phyloP scores from a whole-genome alignment of 1,284 basidiomycete species.

The Wolfiporia cocos region DNA sequence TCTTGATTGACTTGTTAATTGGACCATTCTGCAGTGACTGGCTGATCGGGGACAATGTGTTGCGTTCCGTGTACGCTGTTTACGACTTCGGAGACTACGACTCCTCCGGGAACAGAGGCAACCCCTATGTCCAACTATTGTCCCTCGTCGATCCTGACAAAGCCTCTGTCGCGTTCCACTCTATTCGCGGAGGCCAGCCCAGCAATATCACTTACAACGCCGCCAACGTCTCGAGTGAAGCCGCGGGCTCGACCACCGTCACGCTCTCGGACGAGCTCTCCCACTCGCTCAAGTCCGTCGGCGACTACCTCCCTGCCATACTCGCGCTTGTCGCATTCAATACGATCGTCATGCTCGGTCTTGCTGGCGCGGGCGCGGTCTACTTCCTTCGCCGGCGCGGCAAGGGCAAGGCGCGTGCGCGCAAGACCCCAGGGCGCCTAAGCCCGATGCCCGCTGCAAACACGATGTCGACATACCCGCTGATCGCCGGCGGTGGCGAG shows the following conservation, averaged over 20 bases:
- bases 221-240: slow-evolving; percentile 33
- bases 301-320: slow-evolving; percentile 60
- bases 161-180: slow-evolving; percentile 66
- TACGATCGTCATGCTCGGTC: slow-evolving; percentile 55
- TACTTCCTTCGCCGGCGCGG: slow-evolving; percentile 40
- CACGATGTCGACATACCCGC: slow-evolving; percentile 18
- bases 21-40: slow-evolving; percentile 48
- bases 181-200: slow-evolving; percentile 54
- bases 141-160: slow-evolving; percentile 59
- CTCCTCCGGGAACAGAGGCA: slow-evolving; percentile 51
- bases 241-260: slow-evolving; percentile 34
- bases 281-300: slow-evolving; percentile 51
- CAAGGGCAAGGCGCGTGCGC: slow-evolving; percentile 28
- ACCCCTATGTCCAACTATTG: slow-evolving; percentile 71
- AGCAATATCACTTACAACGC: slow-evolving; percentile 65
- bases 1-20: slow-evolving; percentile 1
- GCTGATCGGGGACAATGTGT: slow-evolving; percentile 76
- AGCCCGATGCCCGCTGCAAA: slow-evolving; percentile 49
- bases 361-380: slow-evolving; percentile 44
- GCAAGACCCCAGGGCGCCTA: slow-evolving; percentile 42
- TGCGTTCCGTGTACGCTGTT: slow-evolving; percentile 78
- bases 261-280: slow-evolving; percentile 49
- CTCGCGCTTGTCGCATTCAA: slow-evolving; percentile 69
- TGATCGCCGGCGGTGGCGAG: slow-evolving; percentile 21
- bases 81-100: slow-evolving; percentile 85